phyloP scores from a whole-genome alignment of 2,329 filamentous ascomycete species.

The Aspergillus carbonarius region DNA sequence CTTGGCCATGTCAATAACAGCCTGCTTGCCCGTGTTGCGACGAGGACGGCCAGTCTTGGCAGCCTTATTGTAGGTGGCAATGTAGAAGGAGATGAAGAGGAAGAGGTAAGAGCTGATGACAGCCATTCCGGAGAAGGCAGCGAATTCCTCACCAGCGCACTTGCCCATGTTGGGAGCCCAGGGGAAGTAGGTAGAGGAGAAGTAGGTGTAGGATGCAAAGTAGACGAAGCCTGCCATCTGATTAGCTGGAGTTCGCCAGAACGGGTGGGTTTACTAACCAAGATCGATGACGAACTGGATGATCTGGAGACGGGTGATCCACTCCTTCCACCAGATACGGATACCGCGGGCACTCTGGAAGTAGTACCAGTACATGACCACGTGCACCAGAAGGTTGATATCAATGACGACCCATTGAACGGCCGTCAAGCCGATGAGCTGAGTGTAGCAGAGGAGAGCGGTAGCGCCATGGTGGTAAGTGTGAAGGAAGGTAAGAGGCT shows the following conservation, averaged over 20 bases:
- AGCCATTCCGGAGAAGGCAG: slow-evolving; percentile 85
- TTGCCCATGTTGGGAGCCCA: slow-evolving; percentile 79
- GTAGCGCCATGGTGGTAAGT: slow-evolving; percentile 98
- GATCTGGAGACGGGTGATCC: slow-evolving; percentile 97
- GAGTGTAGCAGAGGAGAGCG: slow-evolving; percentile 95
- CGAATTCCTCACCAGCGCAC: slow-evolving; percentile 96
- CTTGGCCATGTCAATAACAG: slow-evolving; percentile 78
- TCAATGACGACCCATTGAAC: slow-evolving; percentile 95
- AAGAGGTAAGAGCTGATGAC: slow-evolving; percentile 94
- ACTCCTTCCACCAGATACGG: slow-evolving; percentile 99
- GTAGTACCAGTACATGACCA: slow-evolving; percentile 99
- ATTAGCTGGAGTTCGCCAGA: slow-evolving; percentile 22
- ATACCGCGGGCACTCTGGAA: slow-evolving; percentile 97
- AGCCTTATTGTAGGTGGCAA: slow-evolving; percentile 86
- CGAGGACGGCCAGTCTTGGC: slow-evolving; percentile 44
- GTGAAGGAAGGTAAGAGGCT: slow-evolving; percentile 97
- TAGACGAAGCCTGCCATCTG: slow-evolving; percentile 79
- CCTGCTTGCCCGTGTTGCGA: slow-evolving; percentile 72
- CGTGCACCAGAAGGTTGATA: slow-evolving; percentile 90
- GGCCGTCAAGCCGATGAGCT: slow-evolving; percentile 86
- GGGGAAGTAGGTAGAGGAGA: slow-evolving; percentile 84
- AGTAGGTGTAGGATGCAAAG: slow-evolving; percentile 99
- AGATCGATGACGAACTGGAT: slow-evolving; percentile 96
- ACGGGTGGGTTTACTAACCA: slow-evolving; percentile 56
- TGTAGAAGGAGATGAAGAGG: slow-evolving; percentile 98